Evolutionary conservation across 768 basidiomycete species (phyloP).

Genomic region (Boletus reticuloceps): DNA sequence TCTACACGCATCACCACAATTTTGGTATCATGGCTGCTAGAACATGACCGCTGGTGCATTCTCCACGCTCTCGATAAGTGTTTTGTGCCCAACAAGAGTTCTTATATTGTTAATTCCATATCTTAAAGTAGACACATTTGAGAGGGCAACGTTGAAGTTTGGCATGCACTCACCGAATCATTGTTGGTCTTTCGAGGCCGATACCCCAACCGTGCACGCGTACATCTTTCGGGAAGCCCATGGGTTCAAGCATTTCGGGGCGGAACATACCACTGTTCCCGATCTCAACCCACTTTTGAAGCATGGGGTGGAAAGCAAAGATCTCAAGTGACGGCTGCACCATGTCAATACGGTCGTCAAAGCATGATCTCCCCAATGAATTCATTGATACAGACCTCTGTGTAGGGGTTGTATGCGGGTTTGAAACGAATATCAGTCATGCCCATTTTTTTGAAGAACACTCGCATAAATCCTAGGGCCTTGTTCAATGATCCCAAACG

Average conservation of each 20-base stretch:
- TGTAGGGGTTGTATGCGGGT: conserved; percentile 98
- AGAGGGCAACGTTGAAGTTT: background rate
- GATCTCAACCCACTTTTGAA: conserved; percentile 95
- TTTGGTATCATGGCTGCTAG: conserved; percentile 38
- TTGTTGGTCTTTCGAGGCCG: conserved; percentile 91
- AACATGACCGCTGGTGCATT: conserved; percentile 89
- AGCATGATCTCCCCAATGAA: background rate
- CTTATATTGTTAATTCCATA: conserved; percentile 98
- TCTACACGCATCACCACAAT: background rate
- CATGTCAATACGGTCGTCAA: conserved; percentile 8
- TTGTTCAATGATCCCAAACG: background rate
- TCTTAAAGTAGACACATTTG: conserved; percentile 36
- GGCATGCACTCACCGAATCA: conserved; percentile 77
- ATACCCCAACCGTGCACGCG: conserved; percentile 98
- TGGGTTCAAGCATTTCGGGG: conserved; percentile 98
- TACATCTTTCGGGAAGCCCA: conserved; percentile 97
- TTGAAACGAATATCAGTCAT: conserved; percentile 94
- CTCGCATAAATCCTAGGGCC: conserved; percentile 87
- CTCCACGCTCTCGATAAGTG: conserved; percentile 85
- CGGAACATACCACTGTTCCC: conserved; percentile 99
- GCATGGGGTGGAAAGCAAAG: conserved; percentile 94
- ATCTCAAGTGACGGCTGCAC: conserved; percentile 91
- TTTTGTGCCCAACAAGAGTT: conserved; percentile 96
- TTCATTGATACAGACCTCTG: conserved; percentile 57
- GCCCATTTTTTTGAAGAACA: conserved; percentile 98